Percentiles rank a stretch among this genome's conserved stretches.
Conservation (phyloP, 169 alveolate species). For the Cyclospora cayetanensis region DNA sequence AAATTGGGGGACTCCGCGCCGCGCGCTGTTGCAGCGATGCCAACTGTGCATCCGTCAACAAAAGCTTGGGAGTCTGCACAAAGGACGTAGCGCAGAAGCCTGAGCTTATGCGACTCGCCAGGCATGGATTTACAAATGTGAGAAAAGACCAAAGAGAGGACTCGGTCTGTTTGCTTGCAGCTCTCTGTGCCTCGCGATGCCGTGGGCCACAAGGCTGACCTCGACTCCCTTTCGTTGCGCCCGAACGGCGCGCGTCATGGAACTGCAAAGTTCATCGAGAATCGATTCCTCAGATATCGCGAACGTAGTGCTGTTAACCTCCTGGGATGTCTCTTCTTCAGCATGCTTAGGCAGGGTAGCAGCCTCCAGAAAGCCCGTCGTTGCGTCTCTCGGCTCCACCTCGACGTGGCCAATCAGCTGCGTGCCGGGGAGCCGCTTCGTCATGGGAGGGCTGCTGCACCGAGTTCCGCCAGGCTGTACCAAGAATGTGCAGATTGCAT, state of each 20-base stretch:
- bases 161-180: too few species aligned
- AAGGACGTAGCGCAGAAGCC: too few species aligned
- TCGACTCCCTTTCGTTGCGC: neutral
- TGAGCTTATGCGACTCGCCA: too few species aligned
- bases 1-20: neutral
- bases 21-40: neutral
- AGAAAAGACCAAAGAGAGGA: too few species aligned
- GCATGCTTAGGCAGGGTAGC: neutral
- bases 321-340: neutral
- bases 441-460: neutral
- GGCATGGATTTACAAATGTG: too few species aligned
- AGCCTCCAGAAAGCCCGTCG: neutral
- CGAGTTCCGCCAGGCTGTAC: slow-evolving; percentile 46
- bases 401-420: slow-evolving; percentile 60
- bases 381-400: neutral
- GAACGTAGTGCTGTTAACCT: neutral
- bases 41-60: slow-evolving; percentile 2
- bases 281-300: slow-evolving; percentile 45
- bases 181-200: too few species aligned
- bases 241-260: slow-evolving; percentile 35
- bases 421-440: slow-evolving; percentile 30
- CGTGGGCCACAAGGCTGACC: neutral
- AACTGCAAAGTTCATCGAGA: slow-evolving; percentile 12
- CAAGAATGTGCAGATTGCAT: slow-evolving; percentile 64
- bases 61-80: slow-evolving; percentile 41